Percentiles rank a stretch among this genome's conserved stretches.
Conservation (phyloP, 495 filamentous ascomycete genomes). For the Penicillium simplicissimum region DNA sequence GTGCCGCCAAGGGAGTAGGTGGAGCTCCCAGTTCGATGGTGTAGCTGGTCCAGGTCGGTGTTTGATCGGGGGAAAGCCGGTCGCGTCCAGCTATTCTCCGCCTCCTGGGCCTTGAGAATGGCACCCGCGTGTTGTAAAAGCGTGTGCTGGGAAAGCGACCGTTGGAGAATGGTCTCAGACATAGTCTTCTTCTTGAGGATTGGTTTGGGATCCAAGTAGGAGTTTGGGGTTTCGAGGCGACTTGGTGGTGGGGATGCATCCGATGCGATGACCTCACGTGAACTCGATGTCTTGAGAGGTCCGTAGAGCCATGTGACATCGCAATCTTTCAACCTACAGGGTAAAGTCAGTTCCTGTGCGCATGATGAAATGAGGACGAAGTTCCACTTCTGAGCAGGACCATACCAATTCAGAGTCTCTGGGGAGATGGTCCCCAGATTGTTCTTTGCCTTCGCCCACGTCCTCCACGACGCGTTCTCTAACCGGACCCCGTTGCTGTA, state of each 20-base stretch:
- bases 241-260: conserved; percentile 56
- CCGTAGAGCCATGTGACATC: conserved; percentile 99
- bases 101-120: conserved; percentile 86
- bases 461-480: conserved; percentile 97
- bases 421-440: conserved; percentile 83
- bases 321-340: conserved; percentile 85
- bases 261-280: conserved; percentile 32
- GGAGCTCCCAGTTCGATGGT: conserved; percentile 43
- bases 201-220: conserved; percentile 83
- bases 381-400: neutral
- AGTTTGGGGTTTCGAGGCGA: conserved; percentile 74
- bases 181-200: conserved; percentile 96
- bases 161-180: conserved; percentile 92
- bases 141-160: conserved; percentile 85
- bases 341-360: neutral
- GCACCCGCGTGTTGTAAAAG: conserved; percentile 92
- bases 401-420: conserved; percentile 83
- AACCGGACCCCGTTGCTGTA: conserved; percentile 80
- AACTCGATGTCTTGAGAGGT: conserved; percentile 72
- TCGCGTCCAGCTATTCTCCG: conserved; percentile 49
- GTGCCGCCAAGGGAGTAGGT: conserved; percentile 35
- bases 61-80: conserved; percentile 54
- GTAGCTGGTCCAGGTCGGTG: conserved; percentile 62
- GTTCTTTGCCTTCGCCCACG: conserved; percentile 92
- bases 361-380: neutral